Conservation (phyloP, 805 yeast genomes). For the Barnettozyma pratensis region DNA sequence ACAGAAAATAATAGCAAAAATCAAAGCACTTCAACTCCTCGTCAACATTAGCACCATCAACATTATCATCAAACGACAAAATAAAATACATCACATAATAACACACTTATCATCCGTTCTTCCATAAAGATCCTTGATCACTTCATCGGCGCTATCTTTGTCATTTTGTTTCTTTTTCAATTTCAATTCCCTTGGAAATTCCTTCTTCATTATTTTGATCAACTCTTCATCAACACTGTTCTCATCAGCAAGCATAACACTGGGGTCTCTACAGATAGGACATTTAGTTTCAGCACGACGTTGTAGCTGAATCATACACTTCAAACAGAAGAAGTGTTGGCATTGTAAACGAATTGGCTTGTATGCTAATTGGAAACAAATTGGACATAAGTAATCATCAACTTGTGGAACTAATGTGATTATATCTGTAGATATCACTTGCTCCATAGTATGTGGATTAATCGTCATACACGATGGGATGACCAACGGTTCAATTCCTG, state of each 20-base stretch:
- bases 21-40: too few relatives aligned
- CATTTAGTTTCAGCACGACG: constrained; percentile 54
- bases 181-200: constrained; percentile 66
- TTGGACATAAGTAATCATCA: constrained; percentile 73
- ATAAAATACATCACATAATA: not conserved
- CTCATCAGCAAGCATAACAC: constrained; percentile 54
- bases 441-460: constrained; percentile 16
- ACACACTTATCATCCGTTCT: constrained; percentile 2
- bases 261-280: constrained; percentile 57
- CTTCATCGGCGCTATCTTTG: constrained; percentile 40
- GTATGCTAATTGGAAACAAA: constrained; percentile 64
- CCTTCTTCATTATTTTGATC: constrained; percentile 47
- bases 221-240: constrained; percentile 51
- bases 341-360: constrained; percentile 65
- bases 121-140: constrained; percentile 23
- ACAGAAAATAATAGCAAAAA: too few relatives aligned
- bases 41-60: not conserved
- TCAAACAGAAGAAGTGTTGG: constrained; percentile 64
- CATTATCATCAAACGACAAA: not conserved
- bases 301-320: constrained; percentile 67
- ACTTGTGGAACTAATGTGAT: constrained; percentile 62
- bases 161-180: constrained; percentile 53
- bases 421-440: constrained; percentile 47
- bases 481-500: constrained; percentile 14
- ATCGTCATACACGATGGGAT: constrained; percentile 4